These are phyloP conservation scores for Nemania sp. DNA, from an alignment of 2,329 filamentous ascomycete genomes.

Conservation along the genomic window DNA sequence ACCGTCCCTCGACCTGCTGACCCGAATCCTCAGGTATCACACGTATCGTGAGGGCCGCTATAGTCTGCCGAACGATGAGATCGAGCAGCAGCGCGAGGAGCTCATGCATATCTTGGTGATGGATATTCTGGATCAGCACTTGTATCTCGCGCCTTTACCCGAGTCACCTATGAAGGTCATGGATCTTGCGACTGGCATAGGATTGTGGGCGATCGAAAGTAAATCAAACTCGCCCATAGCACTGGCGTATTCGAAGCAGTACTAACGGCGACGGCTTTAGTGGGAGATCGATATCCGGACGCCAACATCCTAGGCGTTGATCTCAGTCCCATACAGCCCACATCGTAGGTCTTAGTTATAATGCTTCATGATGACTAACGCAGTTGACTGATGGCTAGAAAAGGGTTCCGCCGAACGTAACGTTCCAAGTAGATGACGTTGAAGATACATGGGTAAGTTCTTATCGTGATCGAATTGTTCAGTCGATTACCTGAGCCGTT, in stretches of 20 bases:
- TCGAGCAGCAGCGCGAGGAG: constrained; percentile 48
- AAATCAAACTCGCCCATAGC: constrained; percentile 5
- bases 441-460: constrained; percentile 33
- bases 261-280: constrained; percentile 16
- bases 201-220: constrained; percentile 31
- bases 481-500: not conserved
- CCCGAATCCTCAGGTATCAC: constrained; percentile 40
- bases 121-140: constrained; percentile 39
- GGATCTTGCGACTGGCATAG: constrained; percentile 30
- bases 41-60: constrained; percentile 43
- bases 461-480: not conserved
- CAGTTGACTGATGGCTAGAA: constrained; percentile 11
- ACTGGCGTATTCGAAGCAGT: constrained; percentile 9
- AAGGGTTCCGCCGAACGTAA: constrained; percentile 34
- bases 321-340: constrained; percentile 34
- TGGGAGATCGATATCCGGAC: constrained; percentile 32
- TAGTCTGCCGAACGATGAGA: constrained; percentile 47
- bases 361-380: not conserved
- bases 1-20: constrained; percentile 11
- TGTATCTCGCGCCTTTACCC: constrained; percentile 28
- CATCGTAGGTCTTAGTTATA: constrained; percentile 26
- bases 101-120: constrained; percentile 47
- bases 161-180: constrained; percentile 28
- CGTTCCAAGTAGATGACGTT: constrained; percentile 33
- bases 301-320: constrained; percentile 30